These are phyloP conservation scores for Phaeosphaeriaceae sp. DNA, from an alignment of 2,329 filamentous ascomycete genomes.

Conservation along the genomic window DNA sequence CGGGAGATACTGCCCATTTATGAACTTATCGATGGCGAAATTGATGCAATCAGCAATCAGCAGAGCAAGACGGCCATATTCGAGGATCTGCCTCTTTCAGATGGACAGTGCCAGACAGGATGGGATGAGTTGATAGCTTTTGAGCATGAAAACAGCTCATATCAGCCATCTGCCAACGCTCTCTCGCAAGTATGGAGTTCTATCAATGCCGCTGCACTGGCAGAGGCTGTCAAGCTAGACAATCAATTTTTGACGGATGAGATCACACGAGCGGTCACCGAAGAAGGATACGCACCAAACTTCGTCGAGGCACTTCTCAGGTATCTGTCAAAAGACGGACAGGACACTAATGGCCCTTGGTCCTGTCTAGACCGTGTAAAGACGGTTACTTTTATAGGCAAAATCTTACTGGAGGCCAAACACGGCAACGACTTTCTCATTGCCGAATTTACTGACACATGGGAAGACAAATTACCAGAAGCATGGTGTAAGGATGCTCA, in stretches of 20 bases:
- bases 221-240: slow-evolving; percentile 50
- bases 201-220: slow-evolving; percentile 50
- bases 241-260: slow-evolving; percentile 45
- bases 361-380: slow-evolving; percentile 41
- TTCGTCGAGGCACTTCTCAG: slow-evolving; percentile 48
- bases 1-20: slow-evolving; percentile 49
- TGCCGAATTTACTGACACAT: slow-evolving; percentile 44
- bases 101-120: slow-evolving; percentile 56
- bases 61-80: slow-evolving; percentile 52
- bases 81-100: slow-evolving; percentile 59
- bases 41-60: slow-evolving; percentile 36
- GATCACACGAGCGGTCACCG: slow-evolving; percentile 38
- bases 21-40: slow-evolving; percentile 35
- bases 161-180: slow-evolving; percentile 56
- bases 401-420: slow-evolving; percentile 38
- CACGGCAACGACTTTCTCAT: slow-evolving; percentile 34
- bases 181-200: slow-evolving; percentile 58
- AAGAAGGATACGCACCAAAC: slow-evolving; percentile 47
- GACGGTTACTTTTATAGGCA: slow-evolving; percentile 42
- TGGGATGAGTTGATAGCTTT: slow-evolving; percentile 63
- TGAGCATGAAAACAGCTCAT: slow-evolving; percentile 51
- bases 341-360: slow-evolving; percentile 38
- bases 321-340: slow-evolving; percentile 37
- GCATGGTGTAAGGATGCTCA: slow-evolving; percentile 44
- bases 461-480: slow-evolving; percentile 48